Percentiles rank a stretch among this genome's conserved stretches.
phyloP scores from a whole-genome alignment of 495 filamentous ascomycete species.

The Hypoxylon trugodes region DNA sequence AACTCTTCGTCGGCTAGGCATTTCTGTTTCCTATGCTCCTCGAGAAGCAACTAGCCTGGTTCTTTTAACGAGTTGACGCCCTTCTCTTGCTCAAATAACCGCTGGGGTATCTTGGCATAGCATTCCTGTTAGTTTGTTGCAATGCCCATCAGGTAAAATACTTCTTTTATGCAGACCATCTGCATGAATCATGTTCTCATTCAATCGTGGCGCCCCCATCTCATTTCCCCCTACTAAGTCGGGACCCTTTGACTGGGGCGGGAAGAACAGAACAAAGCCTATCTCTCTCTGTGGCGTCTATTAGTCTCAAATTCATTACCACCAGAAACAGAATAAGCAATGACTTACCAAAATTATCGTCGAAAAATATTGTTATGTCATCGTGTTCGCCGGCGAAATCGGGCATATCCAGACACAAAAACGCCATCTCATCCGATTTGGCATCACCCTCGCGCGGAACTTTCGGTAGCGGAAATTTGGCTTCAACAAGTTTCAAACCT shows the following conservation, averaged over 20 bases:
- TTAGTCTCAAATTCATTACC: slow-evolving; percentile 35
- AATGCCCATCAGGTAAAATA: slow-evolving; percentile 23
- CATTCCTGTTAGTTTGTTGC: slow-evolving; percentile 24
- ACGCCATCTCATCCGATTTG: slow-evolving; percentile 62
- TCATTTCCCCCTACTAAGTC: slow-evolving; percentile 45
- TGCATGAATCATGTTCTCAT: slow-evolving; percentile 42
- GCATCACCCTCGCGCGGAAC: slow-evolving; percentile 58
- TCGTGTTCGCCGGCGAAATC: slow-evolving; percentile 92
- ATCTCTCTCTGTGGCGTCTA: slow-evolving; percentile 51
- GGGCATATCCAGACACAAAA: slow-evolving; percentile 83
- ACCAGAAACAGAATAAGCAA: background rate
- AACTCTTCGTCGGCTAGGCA: slow-evolving; percentile 2
- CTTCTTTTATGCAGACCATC: slow-evolving; percentile 35
- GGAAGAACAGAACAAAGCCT: slow-evolving; percentile 54
- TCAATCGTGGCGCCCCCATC: slow-evolving; percentile 27
- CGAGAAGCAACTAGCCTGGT: slow-evolving; percentile 11
- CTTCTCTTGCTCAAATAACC: slow-evolving; percentile 25
- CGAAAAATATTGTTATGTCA: slow-evolving; percentile 85
- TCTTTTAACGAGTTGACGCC: slow-evolving; percentile 8
- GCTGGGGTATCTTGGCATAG: slow-evolving; percentile 38
- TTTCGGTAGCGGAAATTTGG: slow-evolving; percentile 86
- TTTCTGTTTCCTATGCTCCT: slow-evolving; percentile 6
- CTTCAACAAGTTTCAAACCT: slow-evolving; percentile 79
- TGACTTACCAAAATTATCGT: slow-evolving; percentile 77
- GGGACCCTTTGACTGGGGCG: slow-evolving; percentile 56